These are phyloP conservation scores for Hordeum marinum DNA, from an alignment of 176 grass and related monocot species.

Conservation along the genomic window DNA sequence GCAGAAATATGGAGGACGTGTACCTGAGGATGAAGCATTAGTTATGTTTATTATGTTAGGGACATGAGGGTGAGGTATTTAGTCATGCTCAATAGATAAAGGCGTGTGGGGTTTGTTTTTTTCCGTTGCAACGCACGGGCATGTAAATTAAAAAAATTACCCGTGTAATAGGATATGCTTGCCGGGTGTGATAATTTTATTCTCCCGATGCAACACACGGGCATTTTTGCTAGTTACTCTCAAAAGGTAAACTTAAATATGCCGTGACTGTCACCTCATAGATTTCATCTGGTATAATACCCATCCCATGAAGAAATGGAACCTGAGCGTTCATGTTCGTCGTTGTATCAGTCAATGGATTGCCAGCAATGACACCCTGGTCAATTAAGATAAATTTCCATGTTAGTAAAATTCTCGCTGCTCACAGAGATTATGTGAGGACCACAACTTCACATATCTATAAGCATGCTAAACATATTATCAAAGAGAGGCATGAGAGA, in stretches of 20 bases:
- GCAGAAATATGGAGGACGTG: no score
- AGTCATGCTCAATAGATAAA: no score
- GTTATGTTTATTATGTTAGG: no score
- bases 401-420: background rate
- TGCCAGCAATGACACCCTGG: slow-evolving; percentile 47
- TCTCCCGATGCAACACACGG: no score
- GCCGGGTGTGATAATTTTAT: no score
- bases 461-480: background rate
- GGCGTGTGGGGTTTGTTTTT: no score
- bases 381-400: background rate
- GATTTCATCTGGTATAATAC: slow-evolving; percentile 47
- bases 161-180: no score
- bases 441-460: background rate
- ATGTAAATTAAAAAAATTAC: no score
- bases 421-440: background rate
- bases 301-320: slow-evolving; percentile 44
- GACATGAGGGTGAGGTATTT: no score
- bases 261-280: slow-evolving; percentile 29
- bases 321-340: background rate
- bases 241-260: background rate
- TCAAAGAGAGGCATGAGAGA: background rate
- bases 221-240: no score
- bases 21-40: no score
- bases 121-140: no score
- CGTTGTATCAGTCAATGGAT: slow-evolving; percentile 22